Evolutionary conservation across 2,329 filamentous ascomycete species (phyloP).

Genomic region (Scytalidium lignicola): DNA sequence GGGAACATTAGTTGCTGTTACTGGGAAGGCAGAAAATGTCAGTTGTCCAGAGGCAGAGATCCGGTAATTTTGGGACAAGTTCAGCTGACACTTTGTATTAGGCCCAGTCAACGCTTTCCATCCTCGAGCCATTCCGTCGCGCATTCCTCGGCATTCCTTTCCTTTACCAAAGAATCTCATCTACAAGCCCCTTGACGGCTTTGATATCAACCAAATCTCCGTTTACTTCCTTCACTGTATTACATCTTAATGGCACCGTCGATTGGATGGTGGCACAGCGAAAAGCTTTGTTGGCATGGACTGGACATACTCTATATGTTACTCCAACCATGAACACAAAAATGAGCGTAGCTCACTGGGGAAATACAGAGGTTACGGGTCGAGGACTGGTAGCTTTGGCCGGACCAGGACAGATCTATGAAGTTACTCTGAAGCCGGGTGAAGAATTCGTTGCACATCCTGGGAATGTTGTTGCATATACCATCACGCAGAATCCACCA

Average conservation of each 20-base stretch:
- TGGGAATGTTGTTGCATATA: conserved; percentile 87
- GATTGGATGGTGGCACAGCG: conserved; percentile 94
- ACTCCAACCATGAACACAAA: conserved; percentile 69
- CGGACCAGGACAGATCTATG: conserved; percentile 85
- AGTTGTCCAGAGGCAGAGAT: conserved; percentile 24
- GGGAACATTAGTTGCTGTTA: conserved; percentile 84
- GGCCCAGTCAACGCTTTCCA: conserved; percentile 83
- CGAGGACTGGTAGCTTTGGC: conserved; percentile 80
- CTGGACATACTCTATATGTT: conserved; percentile 76
- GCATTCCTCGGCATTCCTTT: conserved; percentile 84
- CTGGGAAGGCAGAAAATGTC: conserved; percentile 88
- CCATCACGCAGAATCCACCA: conserved; percentile 67
- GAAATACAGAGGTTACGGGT: conserved; percentile 81
- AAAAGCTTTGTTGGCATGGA: conserved; percentile 91
- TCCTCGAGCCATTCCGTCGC: conserved; percentile 79
- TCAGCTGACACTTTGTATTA: conserved; percentile 30
- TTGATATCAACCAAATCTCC: conserved; percentile 84
- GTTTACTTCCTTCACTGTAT: conserved; percentile 77
- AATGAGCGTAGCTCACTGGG: conserved; percentile 83
- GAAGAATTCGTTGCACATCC: conserved; percentile 92
- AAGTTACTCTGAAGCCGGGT: conserved; percentile 71
- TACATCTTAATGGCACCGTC: conserved; percentile 86
- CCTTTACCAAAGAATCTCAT: conserved; percentile 86
- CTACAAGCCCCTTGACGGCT: conserved; percentile 81
- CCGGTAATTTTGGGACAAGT: conserved; percentile 3